These are phyloP conservation scores for Tricholoma sp. DNA, from an alignment of 768 basidiomycete genomes.

Conservation along the genomic window DNA sequence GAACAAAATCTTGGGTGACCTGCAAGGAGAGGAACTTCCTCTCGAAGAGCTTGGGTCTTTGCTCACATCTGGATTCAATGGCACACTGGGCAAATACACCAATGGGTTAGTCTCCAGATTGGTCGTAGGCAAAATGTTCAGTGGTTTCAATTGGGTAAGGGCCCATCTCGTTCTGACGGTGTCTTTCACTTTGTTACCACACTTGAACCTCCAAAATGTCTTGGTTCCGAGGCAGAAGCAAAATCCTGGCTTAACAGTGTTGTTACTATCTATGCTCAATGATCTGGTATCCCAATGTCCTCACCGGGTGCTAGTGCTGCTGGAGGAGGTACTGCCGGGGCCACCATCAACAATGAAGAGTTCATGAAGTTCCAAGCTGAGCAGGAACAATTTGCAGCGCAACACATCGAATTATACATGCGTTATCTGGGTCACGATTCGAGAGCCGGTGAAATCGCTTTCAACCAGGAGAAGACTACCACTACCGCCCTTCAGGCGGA, in stretches of 20 bases:
- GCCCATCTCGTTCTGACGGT: slow-evolving; percentile 36
- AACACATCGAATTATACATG: no score
- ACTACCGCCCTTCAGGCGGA: no score
- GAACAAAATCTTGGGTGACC: slow-evolving; percentile 96
- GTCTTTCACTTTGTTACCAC: no score
- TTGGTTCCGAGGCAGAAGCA: slow-evolving; percentile 48
- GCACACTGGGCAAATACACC: slow-evolving; percentile 91
- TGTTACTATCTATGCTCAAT: slow-evolving; percentile 31
- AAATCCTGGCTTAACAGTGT: slow-evolving; percentile 91
- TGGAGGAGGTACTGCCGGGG: slow-evolving; percentile 63
- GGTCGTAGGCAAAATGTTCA: slow-evolving; percentile 95
- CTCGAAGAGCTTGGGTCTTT: slow-evolving; percentile 93
- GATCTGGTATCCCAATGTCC: no score
- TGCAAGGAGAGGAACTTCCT: slow-evolving; percentile 95
- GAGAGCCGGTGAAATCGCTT: no score
- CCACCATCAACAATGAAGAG: slow-evolving; percentile 95
- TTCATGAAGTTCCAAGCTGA: slow-evolving; percentile 95
- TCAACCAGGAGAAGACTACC: no score
- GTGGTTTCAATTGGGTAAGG: slow-evolving; percentile 99
- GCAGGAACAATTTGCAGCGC: slow-evolving; percentile 86
- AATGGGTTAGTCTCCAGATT: slow-evolving; percentile 86
- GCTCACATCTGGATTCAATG: slow-evolving; percentile 73
- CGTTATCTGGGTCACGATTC: no score
- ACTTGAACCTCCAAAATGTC: no score
- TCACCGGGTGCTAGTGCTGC: slow-evolving; percentile 46